A percentile compares a stretch with the other conserved stretches of the same genome.
Conservation (phyloP, 2,329 filamentous ascomycete species). For the Phialophora macrospora region DNA sequence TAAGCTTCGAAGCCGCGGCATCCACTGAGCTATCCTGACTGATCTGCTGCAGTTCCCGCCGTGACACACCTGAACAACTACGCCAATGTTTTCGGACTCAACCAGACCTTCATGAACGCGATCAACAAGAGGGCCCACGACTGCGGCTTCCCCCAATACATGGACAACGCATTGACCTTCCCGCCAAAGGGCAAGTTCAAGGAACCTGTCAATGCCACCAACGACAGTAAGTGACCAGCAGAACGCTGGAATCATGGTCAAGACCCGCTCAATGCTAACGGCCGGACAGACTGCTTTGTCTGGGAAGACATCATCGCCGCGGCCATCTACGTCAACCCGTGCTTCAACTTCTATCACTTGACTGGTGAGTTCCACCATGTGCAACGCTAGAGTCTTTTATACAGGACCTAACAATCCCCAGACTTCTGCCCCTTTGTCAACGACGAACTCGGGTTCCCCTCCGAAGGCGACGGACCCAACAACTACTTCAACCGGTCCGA, state of each 20-base stretch:
- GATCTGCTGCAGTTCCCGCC: slow-evolving; percentile 40
- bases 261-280: background rate
- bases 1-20: background rate
- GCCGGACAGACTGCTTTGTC: slow-evolving; percentile 59
- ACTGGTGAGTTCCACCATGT: slow-evolving; percentile 3
- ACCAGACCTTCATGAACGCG: slow-evolving; percentile 40
- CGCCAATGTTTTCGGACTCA: slow-evolving; percentile 35
- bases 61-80: slow-evolving; percentile 50
- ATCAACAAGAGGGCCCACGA: slow-evolving; percentile 49
- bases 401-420: slow-evolving; percentile 34
- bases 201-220: slow-evolving; percentile 41
- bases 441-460: slow-evolving; percentile 70
- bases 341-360: slow-evolving; percentile 75
- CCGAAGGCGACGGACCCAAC: slow-evolving; percentile 52
- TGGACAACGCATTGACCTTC: slow-evolving; percentile 64
- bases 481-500: slow-evolving; percentile 63
- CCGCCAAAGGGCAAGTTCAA: slow-evolving; percentile 53
- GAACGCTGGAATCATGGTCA: background rate
- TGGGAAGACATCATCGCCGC: slow-evolving; percentile 62
- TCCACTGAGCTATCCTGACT: background rate
- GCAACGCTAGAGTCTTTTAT: background rate
- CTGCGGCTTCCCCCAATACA: slow-evolving; percentile 55
- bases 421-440: slow-evolving; percentile 73
- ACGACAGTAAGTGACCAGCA: background rate
- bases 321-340: slow-evolving; percentile 68